phyloP scores from a whole-genome alignment of 2,329 filamentous ascomycete species.

The Venturia asperata region DNA sequence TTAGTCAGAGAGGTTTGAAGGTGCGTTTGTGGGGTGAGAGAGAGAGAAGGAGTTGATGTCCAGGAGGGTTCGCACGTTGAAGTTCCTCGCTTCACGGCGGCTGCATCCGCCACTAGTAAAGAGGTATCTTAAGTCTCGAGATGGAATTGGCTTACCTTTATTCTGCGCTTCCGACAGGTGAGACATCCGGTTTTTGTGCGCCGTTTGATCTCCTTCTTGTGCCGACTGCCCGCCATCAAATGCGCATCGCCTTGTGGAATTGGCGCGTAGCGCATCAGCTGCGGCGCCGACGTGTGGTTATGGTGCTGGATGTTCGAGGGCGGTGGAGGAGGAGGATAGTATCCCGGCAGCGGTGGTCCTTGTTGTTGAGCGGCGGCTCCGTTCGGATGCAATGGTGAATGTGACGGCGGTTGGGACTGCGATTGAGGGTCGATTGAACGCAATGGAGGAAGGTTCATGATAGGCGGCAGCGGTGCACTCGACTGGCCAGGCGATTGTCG shows the following conservation, averaged over 20 bases:
- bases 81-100: slow-evolving; percentile 20
- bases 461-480: slow-evolving; percentile 38
- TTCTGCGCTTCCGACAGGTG: slow-evolving; percentile 53
- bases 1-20: neutral
- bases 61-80: slow-evolving; percentile 26
- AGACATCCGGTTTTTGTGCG: slow-evolving; percentile 67
- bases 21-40: slow-evolving; percentile 1
- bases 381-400: slow-evolving; percentile 26
- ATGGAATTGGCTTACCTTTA: slow-evolving; percentile 54
- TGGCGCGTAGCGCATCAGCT: slow-evolving; percentile 44
- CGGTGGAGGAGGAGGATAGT: slow-evolving; percentile 41
- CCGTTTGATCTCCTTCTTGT: slow-evolving; percentile 69
- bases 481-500: slow-evolving; percentile 41
- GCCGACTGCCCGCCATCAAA: slow-evolving; percentile 54
- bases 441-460: slow-evolving; percentile 45
- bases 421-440: slow-evolving; percentile 41
- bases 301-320: slow-evolving; percentile 29
- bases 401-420: slow-evolving; percentile 27
- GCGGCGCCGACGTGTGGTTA: slow-evolving; percentile 44
- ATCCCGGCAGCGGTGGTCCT: slow-evolving; percentile 37
- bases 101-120: slow-evolving; percentile 21
- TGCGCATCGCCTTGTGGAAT: slow-evolving; percentile 43
- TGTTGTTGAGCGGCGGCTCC: slow-evolving; percentile 45
- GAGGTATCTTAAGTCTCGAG: neutral
- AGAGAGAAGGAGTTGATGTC: slow-evolving; percentile 7